Conservation (phyloP, 352 stramenopile species). For the Phytophthora agathidicida region DNA sequence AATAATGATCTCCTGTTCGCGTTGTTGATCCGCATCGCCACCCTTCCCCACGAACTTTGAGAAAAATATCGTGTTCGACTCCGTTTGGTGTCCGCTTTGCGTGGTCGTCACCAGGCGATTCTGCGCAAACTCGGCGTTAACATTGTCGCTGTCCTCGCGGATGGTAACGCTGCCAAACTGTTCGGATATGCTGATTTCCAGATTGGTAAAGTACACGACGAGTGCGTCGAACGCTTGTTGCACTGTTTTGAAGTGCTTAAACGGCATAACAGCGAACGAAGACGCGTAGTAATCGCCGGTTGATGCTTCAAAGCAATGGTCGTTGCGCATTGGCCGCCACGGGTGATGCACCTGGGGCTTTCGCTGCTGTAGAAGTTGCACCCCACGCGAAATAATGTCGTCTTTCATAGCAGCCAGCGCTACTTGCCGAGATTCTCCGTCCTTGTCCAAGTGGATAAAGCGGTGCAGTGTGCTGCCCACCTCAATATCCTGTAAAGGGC, state of each 20-base stretch:
- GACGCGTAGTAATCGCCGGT: slow-evolving; percentile 28
- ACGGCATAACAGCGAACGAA: slow-evolving; percentile 43
- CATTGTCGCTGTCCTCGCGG: slow-evolving; percentile 39
- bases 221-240: slow-evolving; percentile 39
- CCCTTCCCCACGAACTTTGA: slow-evolving; percentile 22
- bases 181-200: slow-evolving; percentile 48
- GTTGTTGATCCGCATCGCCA: slow-evolving; percentile 3
- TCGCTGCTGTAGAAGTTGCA: slow-evolving; percentile 37
- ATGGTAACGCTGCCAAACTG: slow-evolving; percentile 43
- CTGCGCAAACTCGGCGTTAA: slow-evolving; percentile 33
- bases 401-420: slow-evolving; percentile 37
- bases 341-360: slow-evolving; percentile 39
- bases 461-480: slow-evolving; percentile 29
- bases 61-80: slow-evolving; percentile 45
- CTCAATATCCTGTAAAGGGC: slow-evolving; percentile 10
- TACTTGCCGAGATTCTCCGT: slow-evolving; percentile 22
- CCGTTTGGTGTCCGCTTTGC: slow-evolving; percentile 28
- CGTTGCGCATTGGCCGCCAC: slow-evolving; percentile 21
- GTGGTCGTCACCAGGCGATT: slow-evolving; percentile 39
- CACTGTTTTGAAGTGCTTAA: slow-evolving; percentile 32
- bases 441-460: slow-evolving; percentile 44
- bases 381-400: slow-evolving; percentile 36
- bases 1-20: slow-evolving; percentile 22
- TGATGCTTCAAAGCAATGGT: slow-evolving; percentile 30
- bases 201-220: slow-evolving; percentile 33